Percentiles rank a stretch among this genome's conserved stretches.
phyloP scores from a whole-genome alignment of 192 early-diverging fungal species.

The Dimargaris verticillata region DNA sequence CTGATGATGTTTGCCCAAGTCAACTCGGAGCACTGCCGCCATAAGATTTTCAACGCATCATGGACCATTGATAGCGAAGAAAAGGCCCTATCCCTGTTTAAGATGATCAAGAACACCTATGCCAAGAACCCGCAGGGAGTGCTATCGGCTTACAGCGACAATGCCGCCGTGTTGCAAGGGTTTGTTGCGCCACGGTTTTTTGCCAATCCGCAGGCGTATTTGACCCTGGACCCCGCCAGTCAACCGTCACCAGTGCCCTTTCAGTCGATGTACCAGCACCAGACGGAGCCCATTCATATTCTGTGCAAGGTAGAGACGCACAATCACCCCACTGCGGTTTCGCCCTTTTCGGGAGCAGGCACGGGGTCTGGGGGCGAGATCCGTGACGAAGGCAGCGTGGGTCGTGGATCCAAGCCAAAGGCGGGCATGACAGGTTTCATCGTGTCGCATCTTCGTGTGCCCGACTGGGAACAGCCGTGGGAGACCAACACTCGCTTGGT shows the following conservation, averaged over 20 bases:
- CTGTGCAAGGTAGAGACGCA: constrained; percentile 98
- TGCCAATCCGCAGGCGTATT: constrained; percentile 18
- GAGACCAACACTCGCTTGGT: constrained; percentile 33
- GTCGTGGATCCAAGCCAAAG: constrained; percentile 87
- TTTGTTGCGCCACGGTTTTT: constrained; percentile 42
- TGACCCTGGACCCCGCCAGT: constrained; percentile 20
- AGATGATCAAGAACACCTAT: constrained; percentile 93
- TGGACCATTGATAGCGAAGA: constrained; percentile 90
- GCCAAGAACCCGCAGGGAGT: constrained; percentile 62
- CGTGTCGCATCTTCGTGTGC: constrained; percentile 87
- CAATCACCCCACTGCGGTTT: constrained; percentile 98
- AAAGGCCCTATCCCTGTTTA: constrained; percentile 73
- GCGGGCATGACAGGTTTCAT: constrained; percentile 91
- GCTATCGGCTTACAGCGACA: constrained; percentile 93
- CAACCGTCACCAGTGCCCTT: not conserved
- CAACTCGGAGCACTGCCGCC: constrained; percentile 99
- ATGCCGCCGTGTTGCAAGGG: constrained; percentile 88
- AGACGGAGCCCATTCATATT: constrained; percentile 47
- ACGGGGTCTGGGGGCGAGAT: constrained; percentile 99
- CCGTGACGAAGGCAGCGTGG: constrained; percentile 97
- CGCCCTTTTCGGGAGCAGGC: constrained; percentile 94
- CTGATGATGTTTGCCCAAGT: constrained; percentile 99
- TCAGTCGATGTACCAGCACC: constrained; percentile 11
- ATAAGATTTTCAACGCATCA: constrained; percentile 98
- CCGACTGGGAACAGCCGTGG: constrained; percentile 84